A percentile compares a stretch with the other conserved stretches of the same genome.
Conservation (phyloP, 306 rosid genomes). For the Vigna unguiculata region DNA sequence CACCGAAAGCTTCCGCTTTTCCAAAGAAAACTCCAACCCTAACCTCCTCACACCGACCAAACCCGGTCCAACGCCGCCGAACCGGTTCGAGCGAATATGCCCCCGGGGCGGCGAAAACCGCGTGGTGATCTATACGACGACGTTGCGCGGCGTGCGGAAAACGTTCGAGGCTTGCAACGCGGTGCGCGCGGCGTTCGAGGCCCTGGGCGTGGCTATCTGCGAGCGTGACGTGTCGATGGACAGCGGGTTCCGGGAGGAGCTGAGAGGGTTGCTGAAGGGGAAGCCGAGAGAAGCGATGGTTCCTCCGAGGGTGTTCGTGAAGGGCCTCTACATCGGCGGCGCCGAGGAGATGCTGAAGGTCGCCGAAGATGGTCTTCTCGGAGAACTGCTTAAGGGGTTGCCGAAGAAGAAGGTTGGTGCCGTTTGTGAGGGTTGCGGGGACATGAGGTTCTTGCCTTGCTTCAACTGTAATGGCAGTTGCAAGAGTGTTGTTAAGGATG, state of each 20-base stretch:
- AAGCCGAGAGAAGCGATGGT: slow-evolving; percentile 49
- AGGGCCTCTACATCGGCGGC: slow-evolving; percentile 75
- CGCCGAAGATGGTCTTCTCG: slow-evolving; percentile 72
- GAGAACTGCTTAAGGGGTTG: slow-evolving; percentile 65
- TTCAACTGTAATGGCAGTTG: slow-evolving; percentile 83
- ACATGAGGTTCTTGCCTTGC: slow-evolving; percentile 82
- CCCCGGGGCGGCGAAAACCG: slow-evolving; percentile 82
- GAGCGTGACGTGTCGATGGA: slow-evolving; percentile 96
- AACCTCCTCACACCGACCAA: background rate
- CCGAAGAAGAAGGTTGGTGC: slow-evolving; percentile 64
- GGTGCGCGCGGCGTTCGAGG: slow-evolving; percentile 67
- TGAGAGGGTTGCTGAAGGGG: slow-evolving; percentile 57
- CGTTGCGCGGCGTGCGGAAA: slow-evolving; percentile 78
- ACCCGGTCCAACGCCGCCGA: background rate
- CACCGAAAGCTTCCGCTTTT: slow-evolving; percentile 79
- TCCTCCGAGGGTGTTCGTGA: slow-evolving; percentile 81
- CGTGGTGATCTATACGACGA: slow-evolving; percentile 81
- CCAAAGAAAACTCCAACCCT: background rate
- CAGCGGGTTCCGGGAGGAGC: slow-evolving; percentile 71
- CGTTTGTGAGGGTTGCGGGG: slow-evolving; percentile 88
- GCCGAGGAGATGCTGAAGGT: slow-evolving; percentile 69
- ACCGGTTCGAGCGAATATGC: slow-evolving; percentile 52
- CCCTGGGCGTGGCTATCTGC: slow-evolving; percentile 61
- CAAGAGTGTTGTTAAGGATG: slow-evolving; percentile 47
- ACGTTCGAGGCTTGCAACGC: slow-evolving; percentile 86